phyloP scores from a whole-genome alignment of 2,329 filamentous ascomycete species.

The Immersiporthe knoxdaviesiana region DNA sequence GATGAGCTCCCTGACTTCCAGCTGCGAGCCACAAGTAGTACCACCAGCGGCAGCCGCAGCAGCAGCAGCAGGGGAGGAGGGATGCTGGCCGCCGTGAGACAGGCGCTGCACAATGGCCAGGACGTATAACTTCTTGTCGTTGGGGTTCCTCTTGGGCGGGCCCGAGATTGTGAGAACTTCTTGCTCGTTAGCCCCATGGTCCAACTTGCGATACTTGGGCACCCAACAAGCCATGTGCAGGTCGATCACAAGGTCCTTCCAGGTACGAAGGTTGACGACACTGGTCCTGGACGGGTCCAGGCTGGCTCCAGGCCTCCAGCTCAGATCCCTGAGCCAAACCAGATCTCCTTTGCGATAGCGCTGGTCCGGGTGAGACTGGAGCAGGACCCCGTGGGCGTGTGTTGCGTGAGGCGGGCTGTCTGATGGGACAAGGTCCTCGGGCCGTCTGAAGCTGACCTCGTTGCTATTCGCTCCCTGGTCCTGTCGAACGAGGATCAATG shows the following conservation, averaged over 20 bases:
- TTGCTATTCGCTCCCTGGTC: constrained; percentile 21
- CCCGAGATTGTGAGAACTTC: constrained; percentile 24
- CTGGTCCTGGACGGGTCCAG: neutral
- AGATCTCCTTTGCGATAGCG: constrained; percentile 19
- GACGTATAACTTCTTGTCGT: constrained; percentile 19
- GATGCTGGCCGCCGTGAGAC: neutral
- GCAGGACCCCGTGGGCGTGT: constrained; percentile 22
- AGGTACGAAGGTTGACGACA: constrained; percentile 25
- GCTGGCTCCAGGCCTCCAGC: neutral
- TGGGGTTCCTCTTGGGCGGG: constrained; percentile 4
- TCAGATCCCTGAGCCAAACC: constrained; percentile 19
- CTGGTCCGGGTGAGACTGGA: neutral
- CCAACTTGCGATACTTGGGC: constrained; percentile 25
- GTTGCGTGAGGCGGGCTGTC: neutral
- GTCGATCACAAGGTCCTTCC: constrained; percentile 8
- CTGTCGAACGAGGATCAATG: constrained; percentile 19
- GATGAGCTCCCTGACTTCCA: constrained; percentile 17
- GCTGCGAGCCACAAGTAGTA: neutral
- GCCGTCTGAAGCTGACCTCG: constrained; percentile 10
- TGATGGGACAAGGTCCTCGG: neutral
- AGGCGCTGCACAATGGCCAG: constrained; percentile 20
- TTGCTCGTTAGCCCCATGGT: constrained; percentile 14
- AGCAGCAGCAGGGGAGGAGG: neutral
- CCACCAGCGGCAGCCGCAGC: too few species aligned
- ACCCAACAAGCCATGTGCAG: constrained; percentile 23